Conservation (phyloP, 371 early-diverging fungal species). For the Amoeboaphelidium protococcarum region DNA sequence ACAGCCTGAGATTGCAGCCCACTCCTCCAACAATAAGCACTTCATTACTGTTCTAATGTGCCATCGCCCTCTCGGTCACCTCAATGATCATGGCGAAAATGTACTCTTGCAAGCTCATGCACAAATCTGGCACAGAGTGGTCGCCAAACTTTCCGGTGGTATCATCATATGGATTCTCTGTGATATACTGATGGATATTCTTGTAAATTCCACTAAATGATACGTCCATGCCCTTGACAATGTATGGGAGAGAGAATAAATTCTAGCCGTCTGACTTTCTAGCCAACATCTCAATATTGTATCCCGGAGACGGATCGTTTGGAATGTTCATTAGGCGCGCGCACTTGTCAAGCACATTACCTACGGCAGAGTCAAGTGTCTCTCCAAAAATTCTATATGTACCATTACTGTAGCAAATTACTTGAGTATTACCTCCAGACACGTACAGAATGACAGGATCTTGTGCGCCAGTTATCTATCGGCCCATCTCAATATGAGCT, state of each 20-base stretch:
- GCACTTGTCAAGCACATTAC: constrained; percentile 96
- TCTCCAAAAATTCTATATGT: constrained; percentile 96
- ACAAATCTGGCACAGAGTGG: constrained; percentile 45
- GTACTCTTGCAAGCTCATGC: constrained; percentile 95
- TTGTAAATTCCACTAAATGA: constrained; percentile 93
- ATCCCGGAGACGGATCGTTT: constrained; percentile 95
- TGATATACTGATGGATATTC: too few species aligned
- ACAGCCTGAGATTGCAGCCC: constrained; percentile 87
- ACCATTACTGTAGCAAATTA: constrained; percentile 80
- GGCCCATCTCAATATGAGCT: constrained; percentile 99
- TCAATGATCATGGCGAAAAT: constrained; percentile 97
- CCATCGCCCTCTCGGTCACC: constrained; percentile 99
- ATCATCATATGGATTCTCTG: too few species aligned
- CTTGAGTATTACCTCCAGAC: constrained; percentile 99
- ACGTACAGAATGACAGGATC: constrained; percentile 97
- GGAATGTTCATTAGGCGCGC: constrained; percentile 76
- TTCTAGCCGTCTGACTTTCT: constrained; percentile 27
- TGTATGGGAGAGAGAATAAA: constrained; percentile 51
- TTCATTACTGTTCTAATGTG: constrained; percentile 75
- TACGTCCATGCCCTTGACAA: constrained; percentile 99
- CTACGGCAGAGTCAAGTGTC: constrained; percentile 97
- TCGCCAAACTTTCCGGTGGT: constrained; percentile 29
- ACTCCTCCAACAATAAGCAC: constrained; percentile 98
- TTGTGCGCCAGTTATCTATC: constrained; percentile 81
- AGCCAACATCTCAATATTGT: constrained; percentile 91